A percentile compares a stretch with the other conserved stretches of the same genome.
Conservation (phyloP, 352 stramenopile species). For the Plasmopara halstedii region DNA sequence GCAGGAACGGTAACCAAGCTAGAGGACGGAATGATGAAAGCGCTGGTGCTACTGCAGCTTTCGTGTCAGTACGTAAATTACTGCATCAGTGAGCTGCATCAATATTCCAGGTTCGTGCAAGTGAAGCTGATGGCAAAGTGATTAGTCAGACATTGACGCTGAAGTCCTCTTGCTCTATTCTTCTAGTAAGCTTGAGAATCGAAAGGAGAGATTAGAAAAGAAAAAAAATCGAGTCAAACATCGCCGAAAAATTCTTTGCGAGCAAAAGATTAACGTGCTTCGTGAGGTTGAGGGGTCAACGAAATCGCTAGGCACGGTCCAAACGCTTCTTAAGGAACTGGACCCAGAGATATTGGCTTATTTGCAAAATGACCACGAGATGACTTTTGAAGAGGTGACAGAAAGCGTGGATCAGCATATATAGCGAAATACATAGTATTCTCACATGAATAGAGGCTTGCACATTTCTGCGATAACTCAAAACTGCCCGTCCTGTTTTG, state of each 20-base stretch:
- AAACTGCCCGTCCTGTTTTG: slow-evolving; percentile 14
- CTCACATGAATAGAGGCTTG: slow-evolving; percentile 6
- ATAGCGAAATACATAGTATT: not conserved
- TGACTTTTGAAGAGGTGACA: no score
- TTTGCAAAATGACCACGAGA: slow-evolving; percentile 5
- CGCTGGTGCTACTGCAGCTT: slow-evolving; percentile 42
- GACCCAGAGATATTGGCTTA: slow-evolving; percentile 19
- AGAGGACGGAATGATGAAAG: slow-evolving; percentile 11
- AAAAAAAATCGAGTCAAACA: slow-evolving; percentile 9
- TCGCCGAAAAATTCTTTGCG: slow-evolving; percentile 9
- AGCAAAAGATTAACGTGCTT: slow-evolving; percentile 19
- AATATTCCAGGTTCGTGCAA: slow-evolving; percentile 20
- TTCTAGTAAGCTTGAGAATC: slow-evolving; percentile 10
- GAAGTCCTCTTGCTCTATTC: not conserved
- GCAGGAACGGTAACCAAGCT: not conserved
- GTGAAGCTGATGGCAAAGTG: no score
- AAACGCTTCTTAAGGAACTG: slow-evolving; percentile 32
- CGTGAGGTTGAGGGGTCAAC: slow-evolving; percentile 29
- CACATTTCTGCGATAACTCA: slow-evolving; percentile 8
- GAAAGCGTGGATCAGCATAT: no score
- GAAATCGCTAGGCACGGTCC: slow-evolving; percentile 31
- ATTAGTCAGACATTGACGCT: not conserved
- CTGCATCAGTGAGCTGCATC: slow-evolving; percentile 29
- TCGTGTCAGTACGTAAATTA: slow-evolving; percentile 57
- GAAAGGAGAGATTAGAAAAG: slow-evolving; percentile 1